Conservation (phyloP, 2,329 filamentous ascomycete genomes). For the Stemphylium vesicarium region DNA sequence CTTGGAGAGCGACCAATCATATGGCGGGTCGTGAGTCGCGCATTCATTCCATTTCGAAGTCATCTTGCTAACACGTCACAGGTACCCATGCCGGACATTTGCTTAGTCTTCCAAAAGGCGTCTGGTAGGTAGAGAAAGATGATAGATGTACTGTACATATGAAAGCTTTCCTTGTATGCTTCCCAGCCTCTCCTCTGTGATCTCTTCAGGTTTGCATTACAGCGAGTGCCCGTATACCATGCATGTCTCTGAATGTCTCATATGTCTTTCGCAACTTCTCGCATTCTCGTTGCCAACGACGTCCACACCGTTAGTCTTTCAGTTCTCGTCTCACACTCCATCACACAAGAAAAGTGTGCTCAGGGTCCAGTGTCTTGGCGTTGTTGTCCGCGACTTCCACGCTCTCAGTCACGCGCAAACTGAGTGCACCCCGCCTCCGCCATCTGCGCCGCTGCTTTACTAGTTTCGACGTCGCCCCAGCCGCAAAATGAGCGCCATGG, state of each 20-base stretch:
- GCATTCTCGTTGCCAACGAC: not conserved
- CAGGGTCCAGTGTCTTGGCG: slow-evolving; percentile 23
- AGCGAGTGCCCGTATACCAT: not conserved
- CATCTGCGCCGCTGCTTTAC: slow-evolving; percentile 1
- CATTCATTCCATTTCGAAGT: not conserved
- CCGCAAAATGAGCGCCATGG: slow-evolving; percentile 18
- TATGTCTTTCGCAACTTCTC: not conserved
- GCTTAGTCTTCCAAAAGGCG: slow-evolving; percentile 22
- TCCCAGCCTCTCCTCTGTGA: not conserved
- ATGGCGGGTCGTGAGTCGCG: slow-evolving; percentile 54
- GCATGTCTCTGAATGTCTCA: not conserved
- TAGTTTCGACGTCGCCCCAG: not conserved
- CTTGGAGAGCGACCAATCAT: slow-evolving; percentile 71
- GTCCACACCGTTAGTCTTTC: not conserved
- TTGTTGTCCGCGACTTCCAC: slow-evolving; percentile 22
- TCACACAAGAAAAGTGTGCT: slow-evolving; percentile 11
- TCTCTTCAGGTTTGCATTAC: not conserved
- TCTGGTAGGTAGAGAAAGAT: slow-evolving; percentile 17
- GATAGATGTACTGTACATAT: slow-evolving; percentile 40
- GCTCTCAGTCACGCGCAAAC: not conserved
- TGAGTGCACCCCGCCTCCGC: slow-evolving; percentile 4
- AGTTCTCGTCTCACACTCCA: not conserved
- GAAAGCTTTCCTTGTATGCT: slow-evolving; percentile 21
- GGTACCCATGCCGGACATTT: slow-evolving; percentile 57
- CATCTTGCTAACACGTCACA: slow-evolving; percentile 26